A percentile compares a stretch with the other conserved stretches of the same genome.
Conservation (phyloP, 306 rosid species). For the Morella rubra region DNA sequence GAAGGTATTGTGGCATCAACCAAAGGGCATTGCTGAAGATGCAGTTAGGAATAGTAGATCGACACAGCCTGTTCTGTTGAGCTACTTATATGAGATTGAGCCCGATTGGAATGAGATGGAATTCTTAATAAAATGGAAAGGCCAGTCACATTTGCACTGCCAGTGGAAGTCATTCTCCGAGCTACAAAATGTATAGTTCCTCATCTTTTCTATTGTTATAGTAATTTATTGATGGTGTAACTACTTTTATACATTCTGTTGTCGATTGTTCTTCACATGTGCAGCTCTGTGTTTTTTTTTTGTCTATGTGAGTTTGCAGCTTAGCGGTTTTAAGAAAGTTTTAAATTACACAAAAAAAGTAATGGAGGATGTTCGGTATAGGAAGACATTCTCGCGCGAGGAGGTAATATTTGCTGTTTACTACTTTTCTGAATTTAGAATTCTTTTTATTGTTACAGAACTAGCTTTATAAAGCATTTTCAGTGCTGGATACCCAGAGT, state of each 20-base stretch:
- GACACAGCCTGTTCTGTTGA: conserved; percentile 67
- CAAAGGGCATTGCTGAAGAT: conserved; percentile 85
- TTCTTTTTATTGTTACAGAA: not conserved
- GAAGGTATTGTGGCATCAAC: conserved; percentile 99
- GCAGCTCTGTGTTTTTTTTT: conserved; percentile 30
- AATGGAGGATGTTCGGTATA: conserved; percentile 74
- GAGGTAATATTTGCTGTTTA: conserved; percentile 63
- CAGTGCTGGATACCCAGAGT: not conserved
- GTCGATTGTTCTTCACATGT: not conserved
- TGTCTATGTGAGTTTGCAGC: conserved; percentile 61
- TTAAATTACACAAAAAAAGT: conserved; percentile 88
- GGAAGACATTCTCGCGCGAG: conserved; percentile 80
- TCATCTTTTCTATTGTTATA: conserved; percentile 24
- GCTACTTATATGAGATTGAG: conserved; percentile 79
- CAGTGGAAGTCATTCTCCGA: conserved; percentile 95
- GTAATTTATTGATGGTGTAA: not conserved
- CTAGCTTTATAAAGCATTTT: too few relatives aligned
- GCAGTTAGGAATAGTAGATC: conserved; percentile 73
- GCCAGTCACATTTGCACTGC: conserved; percentile 98
- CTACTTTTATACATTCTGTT: conserved; percentile 6
- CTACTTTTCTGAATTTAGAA: conserved; percentile 11
- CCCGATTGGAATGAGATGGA: conserved; percentile 88
- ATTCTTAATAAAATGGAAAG: conserved; percentile 97
- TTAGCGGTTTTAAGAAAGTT: conserved; percentile 97
- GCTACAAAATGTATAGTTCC: conserved; percentile 77